Percentiles rank a stretch among this genome's conserved stretches.
Conservation (phyloP, 2,329 filamentous ascomycete genomes). For the Pseudogymnoascus sp. region DNA sequence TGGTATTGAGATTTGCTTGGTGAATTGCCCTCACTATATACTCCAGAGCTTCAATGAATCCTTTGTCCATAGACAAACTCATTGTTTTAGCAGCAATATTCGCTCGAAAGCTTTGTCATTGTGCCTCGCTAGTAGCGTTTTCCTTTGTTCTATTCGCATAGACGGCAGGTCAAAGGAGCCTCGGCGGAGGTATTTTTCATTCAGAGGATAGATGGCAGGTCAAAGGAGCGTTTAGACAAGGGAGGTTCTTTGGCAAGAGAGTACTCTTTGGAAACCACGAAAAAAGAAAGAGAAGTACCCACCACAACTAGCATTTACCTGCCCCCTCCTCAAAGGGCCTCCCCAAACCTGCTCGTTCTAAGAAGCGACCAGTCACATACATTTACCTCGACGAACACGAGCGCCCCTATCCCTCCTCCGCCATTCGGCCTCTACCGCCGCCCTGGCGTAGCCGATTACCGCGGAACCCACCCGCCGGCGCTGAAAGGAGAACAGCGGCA, state of each 20-base stretch:
- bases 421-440: background rate
- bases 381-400: background rate
- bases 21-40: background rate
- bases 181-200: background rate
- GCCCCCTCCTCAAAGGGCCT: background rate
- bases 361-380: background rate
- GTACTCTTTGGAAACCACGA: background rate
- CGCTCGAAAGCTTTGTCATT: background rate
- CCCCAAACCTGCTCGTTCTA: no score
- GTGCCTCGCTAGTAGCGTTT: background rate
- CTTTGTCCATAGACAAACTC: background rate
- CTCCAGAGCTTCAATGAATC: background rate
- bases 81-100: background rate
- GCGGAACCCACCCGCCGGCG: background rate
- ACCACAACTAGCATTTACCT: background rate
- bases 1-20: background rate
- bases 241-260: background rate
- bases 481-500: no score
- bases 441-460: background rate
- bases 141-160: background rate
- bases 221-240: background rate
- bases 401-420: background rate
- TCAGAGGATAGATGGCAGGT: background rate
- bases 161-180: background rate
- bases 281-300: background rate